These are phyloP conservation scores for Penicillium sp. DNA, from an alignment of 2,329 filamentous ascomycete species.

Conservation along the genomic window DNA sequence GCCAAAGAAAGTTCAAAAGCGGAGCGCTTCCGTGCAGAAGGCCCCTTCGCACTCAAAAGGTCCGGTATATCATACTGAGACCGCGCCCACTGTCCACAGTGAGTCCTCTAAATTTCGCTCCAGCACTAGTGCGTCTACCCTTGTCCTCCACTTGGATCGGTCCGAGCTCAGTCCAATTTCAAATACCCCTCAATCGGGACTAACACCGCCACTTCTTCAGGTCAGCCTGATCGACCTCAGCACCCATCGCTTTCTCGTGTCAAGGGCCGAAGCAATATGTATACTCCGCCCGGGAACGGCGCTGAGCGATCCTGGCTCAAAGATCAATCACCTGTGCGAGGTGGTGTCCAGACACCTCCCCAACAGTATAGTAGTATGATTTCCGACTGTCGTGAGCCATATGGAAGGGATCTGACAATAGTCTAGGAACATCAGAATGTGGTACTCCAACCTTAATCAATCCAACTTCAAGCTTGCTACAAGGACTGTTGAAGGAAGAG, in stretches of 20 bases:
- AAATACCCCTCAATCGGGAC: conserved; percentile 1
- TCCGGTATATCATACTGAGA: conserved; percentile 24
- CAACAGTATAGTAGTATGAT: conserved; percentile 27
- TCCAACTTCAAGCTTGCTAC: conserved; percentile 40
- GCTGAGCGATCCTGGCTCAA: conserved; percentile 32
- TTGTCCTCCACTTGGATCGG: neutral
- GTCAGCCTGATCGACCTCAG: conserved; percentile 24
- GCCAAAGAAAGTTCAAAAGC: conserved; percentile 27
- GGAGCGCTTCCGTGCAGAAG: conserved; percentile 25
- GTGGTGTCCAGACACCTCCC: conserved; percentile 24
- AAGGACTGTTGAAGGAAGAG: conserved; percentile 44
- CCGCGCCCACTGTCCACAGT: conserved; percentile 16
- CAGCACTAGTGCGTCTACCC: conserved; percentile 28
- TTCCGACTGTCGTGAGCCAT: neutral
- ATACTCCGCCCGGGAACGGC: conserved; percentile 28
- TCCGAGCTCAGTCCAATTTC: neutral
- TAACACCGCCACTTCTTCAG: conserved; percentile 21
- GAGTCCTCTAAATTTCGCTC: conserved; percentile 20
- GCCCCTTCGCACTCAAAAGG: conserved; percentile 25
- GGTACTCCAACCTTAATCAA: conserved; percentile 36
- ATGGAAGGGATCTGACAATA: neutral
- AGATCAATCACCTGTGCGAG: conserved; percentile 29
- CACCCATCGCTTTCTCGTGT: conserved; percentile 33
- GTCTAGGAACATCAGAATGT: conserved; percentile 32
- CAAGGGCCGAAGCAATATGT: conserved; percentile 33